Evolutionary conservation across 768 basidiomycete species (phyloP).

Genomic region (Naematelia aurantialba): DNA sequence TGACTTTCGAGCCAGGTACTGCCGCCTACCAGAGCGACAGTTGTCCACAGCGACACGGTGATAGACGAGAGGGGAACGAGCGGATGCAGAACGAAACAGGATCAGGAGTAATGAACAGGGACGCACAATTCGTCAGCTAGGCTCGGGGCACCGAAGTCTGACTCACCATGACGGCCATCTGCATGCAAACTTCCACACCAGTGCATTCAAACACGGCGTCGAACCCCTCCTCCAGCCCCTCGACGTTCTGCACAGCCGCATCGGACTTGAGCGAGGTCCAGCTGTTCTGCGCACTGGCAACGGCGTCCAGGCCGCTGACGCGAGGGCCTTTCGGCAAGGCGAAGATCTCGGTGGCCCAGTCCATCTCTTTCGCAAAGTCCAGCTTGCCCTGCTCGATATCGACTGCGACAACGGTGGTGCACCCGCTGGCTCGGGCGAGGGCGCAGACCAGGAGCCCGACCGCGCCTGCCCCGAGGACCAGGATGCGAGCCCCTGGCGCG

Average conservation of each 20-base stretch:
- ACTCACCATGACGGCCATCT: constrained; percentile 84
- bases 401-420: constrained; percentile 66
- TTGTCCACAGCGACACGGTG: constrained; percentile 1
- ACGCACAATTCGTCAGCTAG: no score
- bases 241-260: constrained; percentile 61
- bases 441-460: constrained; percentile 88
- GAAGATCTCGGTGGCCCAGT: constrained; percentile 71
- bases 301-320: constrained; percentile 37
- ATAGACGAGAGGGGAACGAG: not conserved
- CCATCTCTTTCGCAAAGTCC: constrained; percentile 68
- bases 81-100: not conserved
- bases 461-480: constrained; percentile 87
- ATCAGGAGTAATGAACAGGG: no score
- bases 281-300: constrained; percentile 38
- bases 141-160: constrained; percentile 5
- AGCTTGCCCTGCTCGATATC: constrained; percentile 83
- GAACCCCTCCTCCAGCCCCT: constrained; percentile 63
- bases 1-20: constrained; percentile 77
- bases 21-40: constrained; percentile 62
- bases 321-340: constrained; percentile 58
- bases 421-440: constrained; percentile 66
- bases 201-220: constrained; percentile 94
- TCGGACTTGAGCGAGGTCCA: constrained; percentile 51
- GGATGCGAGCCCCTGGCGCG: constrained; percentile 62
- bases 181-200: constrained; percentile 85